These are phyloP conservation scores for Jacaranda mimosifolia DNA, from an alignment of 257 asterid genomes.

Conservation along the genomic window DNA sequence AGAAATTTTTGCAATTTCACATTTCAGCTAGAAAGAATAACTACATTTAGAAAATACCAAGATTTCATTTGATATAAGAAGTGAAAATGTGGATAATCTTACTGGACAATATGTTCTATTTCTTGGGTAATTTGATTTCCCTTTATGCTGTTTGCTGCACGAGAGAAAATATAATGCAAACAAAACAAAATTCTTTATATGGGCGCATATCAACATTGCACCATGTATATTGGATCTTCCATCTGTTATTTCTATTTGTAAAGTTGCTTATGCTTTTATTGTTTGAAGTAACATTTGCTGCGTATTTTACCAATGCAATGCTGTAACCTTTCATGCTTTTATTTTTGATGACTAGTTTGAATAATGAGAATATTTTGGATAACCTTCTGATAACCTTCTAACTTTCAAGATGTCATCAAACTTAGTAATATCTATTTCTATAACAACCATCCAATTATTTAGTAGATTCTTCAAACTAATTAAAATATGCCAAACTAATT, in stretches of 20 bases:
- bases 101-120: too few relatives aligned
- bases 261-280: not conserved
- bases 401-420: too few relatives aligned
- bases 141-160: constrained; percentile 15
- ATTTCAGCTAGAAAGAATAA: too few relatives aligned
- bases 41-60: too few relatives aligned
- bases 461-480: too few relatives aligned
- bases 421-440: too few relatives aligned
- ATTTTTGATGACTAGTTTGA: constrained; percentile 2
- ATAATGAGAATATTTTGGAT: not conserved
- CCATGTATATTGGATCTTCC: not conserved
- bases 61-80: too few relatives aligned
- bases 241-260: constrained; percentile 12
- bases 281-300: not conserved
- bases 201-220: not conserved
- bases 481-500: too few relatives aligned
- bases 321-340: constrained; percentile 9
- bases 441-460: too few relatives aligned
- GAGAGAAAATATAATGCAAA: not conserved
- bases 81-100: too few relatives aligned
- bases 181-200: not conserved
- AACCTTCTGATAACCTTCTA: too few relatives aligned
- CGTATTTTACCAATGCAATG: not conserved
- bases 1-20: too few relatives aligned
- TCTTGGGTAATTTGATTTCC: constrained; percentile 75